These are phyloP conservation scores for Aspergillus sparsus DNA, from an alignment of 495 filamentous ascomycete species.

Conservation along the genomic window DNA sequence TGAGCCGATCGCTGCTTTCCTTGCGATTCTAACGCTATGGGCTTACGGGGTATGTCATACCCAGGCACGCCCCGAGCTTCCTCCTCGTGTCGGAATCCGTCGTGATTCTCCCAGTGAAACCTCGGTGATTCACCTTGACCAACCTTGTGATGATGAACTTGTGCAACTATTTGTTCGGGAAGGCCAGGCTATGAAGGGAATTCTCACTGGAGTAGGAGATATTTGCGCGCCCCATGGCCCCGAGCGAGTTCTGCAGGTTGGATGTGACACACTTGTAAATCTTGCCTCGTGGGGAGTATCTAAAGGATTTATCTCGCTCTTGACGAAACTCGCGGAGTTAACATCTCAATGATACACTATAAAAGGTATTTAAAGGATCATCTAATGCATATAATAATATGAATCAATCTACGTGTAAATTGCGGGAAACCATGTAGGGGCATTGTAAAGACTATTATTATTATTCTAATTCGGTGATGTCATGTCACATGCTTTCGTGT, in stretches of 20 bases:
- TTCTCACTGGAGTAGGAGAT: conserved; percentile 53
- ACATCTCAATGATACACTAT: conserved; percentile 8
- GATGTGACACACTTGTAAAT: conserved; percentile 40
- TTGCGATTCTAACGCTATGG: conserved; percentile 54
- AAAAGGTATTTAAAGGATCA: neutral
- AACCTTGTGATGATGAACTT: conserved; percentile 56
- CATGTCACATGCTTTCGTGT: conserved; percentile 35
- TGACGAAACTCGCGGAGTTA: conserved; percentile 35
- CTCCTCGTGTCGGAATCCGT: conserved; percentile 9
- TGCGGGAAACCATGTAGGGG: neutral
- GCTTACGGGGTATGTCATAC: conserved; percentile 48
- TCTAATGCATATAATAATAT: neutral
- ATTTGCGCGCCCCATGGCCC: conserved; percentile 48
- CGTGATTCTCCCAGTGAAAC: conserved; percentile 23
- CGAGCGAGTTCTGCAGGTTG: conserved; percentile 40
- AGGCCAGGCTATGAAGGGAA: conserved; percentile 49
- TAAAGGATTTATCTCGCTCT: conserved; percentile 32
- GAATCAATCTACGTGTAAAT: too few species aligned
- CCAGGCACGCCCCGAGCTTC: conserved; percentile 17
- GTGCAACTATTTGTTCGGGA: conserved; percentile 54
- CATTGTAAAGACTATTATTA: neutral
- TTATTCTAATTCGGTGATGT: conserved; percentile 18
- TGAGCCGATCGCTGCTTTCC: conserved; percentile 49
- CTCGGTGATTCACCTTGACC: conserved; percentile 51
- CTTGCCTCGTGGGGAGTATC: conserved; percentile 46